Base-by-base conservation (phyloP, 2,329 filamentous ascomycete genomes). In the Botrytis aclada region DNA sequence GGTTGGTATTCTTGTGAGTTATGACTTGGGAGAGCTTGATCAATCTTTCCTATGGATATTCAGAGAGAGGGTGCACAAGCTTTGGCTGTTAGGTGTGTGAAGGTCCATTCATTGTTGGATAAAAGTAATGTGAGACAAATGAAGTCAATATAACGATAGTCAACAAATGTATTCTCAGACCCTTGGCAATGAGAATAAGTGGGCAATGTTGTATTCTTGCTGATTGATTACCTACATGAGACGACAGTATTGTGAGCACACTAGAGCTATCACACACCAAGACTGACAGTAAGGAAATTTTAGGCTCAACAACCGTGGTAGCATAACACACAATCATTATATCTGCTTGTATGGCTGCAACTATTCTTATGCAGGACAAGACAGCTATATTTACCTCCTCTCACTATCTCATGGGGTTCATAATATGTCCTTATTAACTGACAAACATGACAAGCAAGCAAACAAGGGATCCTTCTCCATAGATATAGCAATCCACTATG, bases 351-450 rank as follows among this genome's bases (percentile, higher is more conserved):
- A 32, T 37, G 32, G 18, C 3, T 51, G 45, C 45, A 66, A 37
- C 34, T 67, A 29, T 67, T 51, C 34, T 56, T 6, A 67, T 67
- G 65, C 47, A 56, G 65, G 65, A 56, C 25, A 67, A n/a, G 47
- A 22, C 9, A 10, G 34, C 37, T 56, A n/a, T 32, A 32, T 20
- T 22, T n/a, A n/a, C 45, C 8, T 62, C 10, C 39, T 37, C 37
- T 63, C 8, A 43, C 39, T 9, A 63, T 18, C 34, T 54, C 64
- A 54, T 32, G 29, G 34, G 25, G 32, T 29, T 67, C 14, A 29
- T 29, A 54, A 67, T 14, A 54, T 67, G 25, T 47, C 39, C 34
- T n/a, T 39, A 39, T 39, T n/a, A 34, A 34, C 63, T n/a, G 37
- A 39, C n/a, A 37, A 37, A 66, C 32, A n/a, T 39, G 22, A 9